Percentiles rank a stretch among this genome's conserved stretches.
phyloP scores from a whole-genome alignment of 75 land plant species.

The Sequoiadendron giganteum region DNA sequence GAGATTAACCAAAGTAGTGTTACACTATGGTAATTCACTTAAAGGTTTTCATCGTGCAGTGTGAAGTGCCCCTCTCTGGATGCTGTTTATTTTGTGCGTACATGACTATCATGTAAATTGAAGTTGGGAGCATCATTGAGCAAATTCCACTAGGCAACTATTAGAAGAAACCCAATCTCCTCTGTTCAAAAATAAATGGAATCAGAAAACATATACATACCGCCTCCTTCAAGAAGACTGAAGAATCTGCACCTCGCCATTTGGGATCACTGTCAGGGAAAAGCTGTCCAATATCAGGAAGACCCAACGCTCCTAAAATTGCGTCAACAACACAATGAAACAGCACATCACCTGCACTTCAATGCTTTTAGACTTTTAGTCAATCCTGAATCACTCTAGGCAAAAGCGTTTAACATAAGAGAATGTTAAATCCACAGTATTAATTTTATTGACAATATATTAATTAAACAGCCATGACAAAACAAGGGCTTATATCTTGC shows the following conservation, averaged over 20 bases:
- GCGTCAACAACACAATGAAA: conserved; percentile 96
- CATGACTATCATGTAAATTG: neutral
- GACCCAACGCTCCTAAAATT: conserved; percentile 88
- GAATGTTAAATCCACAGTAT: neutral
- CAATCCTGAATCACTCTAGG: neutral
- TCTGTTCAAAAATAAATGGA: neutral
- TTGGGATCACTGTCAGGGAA: conserved; percentile 91
- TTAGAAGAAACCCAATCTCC: neutral
- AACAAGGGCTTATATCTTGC: neutral
- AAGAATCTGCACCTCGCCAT: conserved; percentile 82
- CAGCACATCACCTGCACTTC: conserved; percentile 79
- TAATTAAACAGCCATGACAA: neutral
- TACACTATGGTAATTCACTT: neutral
- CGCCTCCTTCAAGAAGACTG: conserved; percentile 86
- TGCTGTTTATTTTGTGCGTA: neutral
- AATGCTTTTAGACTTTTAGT: neutral
- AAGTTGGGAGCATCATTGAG: neutral
- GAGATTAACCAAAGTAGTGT: neutral
- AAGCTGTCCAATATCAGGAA: conserved; percentile 93
- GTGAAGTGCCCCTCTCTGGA: neutral
- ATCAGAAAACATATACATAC: conserved; percentile 37
- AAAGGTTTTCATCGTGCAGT: neutral
- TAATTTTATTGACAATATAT: neutral
- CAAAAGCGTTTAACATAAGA: neutral
- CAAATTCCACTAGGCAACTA: neutral